Evolutionary conservation across 148 eudicot species (phyloP), one percentile per base, ranked within the genome.

Genomic region (Persicaria tinctoria): DNA sequence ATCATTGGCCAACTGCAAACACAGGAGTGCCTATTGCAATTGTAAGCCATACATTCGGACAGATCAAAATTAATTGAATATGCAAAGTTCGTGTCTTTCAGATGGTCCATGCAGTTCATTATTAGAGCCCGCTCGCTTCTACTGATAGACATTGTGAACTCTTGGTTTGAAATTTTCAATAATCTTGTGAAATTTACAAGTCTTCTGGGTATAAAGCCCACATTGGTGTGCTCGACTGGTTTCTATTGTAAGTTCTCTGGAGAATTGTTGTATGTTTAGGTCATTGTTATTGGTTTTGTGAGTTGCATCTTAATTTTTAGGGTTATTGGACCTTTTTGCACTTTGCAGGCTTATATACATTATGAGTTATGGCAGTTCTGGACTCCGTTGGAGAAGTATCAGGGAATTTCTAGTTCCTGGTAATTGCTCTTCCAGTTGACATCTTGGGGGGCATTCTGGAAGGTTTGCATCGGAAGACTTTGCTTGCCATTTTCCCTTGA

Each of bases 361-460:
- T 41, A 66, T 66, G 70, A 12, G 6, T 66, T 41, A 13, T 17
- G 17, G 47, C 10, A 13, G 70, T 66, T 66, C 48, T 12, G 70
- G 47, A 17, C 14, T 17, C 47, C 4, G 8, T n/a, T 2, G n/a
- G 70, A 66, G 70, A 38, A 66, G 70, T 66, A 38, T 41, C 70
- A 3, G 70, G 18, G 48, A 14, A 38, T 66, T 13, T 66, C 70
- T 44, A 41, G 70, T 66, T 66, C 44, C 70, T 66, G 18, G 10
- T 41, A 12, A 66, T 66, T 27, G 14, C 68, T 32, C 68, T 66
- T 38, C 70, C 44, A 66, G 70, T 41, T 66, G 70, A 66, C 70
- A 17, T 38, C 18, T 7, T 16, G 47, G 70, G 11, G 48, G 14
- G 32, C 47, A 66, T 41, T 66, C 70, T 66, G 46, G 16, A 66